Evolutionary conservation across 768 basidiomycete genomes (phyloP).

Genomic region (Leccinum rimulosum): DNA sequence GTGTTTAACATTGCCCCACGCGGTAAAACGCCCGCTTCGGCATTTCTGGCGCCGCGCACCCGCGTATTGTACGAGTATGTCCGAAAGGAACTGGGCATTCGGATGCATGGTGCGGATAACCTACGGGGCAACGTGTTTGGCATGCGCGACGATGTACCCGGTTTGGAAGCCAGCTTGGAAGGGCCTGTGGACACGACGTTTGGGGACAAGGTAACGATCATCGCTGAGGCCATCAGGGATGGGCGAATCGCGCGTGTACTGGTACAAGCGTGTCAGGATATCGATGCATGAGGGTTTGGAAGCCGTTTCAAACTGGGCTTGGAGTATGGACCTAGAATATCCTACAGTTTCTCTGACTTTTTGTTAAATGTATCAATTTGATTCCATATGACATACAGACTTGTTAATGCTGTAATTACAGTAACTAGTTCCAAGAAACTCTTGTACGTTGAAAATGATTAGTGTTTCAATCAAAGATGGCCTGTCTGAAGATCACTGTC

Average conservation of each 20-base stretch:
- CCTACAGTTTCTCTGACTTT: neutral
- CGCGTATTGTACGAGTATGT: conserved; percentile 77
- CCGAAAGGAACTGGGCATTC: conserved; percentile 64
- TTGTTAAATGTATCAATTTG: neutral
- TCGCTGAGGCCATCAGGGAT: conserved; percentile 78
- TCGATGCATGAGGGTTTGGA: conserved; percentile 13
- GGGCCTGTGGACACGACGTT: conserved; percentile 46
- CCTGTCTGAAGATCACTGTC: conserved; percentile 1
- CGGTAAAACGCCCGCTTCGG: conserved; percentile 66
- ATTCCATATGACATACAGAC: neutral
- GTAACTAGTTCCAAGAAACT: neutral
- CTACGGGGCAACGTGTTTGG: conserved; percentile 57
- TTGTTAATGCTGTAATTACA: neutral
- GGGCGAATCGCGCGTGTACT: conserved; percentile 63
- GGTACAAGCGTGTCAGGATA: conserved; percentile 45
- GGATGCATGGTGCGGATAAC: conserved; percentile 81
- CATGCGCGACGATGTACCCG: conserved; percentile 28
- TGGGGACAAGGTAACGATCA: conserved; percentile 69
- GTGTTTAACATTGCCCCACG: conserved; percentile 43
- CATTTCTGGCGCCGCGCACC: conserved; percentile 51
- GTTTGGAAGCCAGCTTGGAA: conserved; percentile 42
- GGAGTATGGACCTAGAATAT: neutral
- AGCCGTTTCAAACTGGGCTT: neutral
- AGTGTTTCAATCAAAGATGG: neutral
- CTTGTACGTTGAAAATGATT: neutral